Base-by-base conservation (phyloP, 331 rosid species). In the Quercus phellos region DNA sequence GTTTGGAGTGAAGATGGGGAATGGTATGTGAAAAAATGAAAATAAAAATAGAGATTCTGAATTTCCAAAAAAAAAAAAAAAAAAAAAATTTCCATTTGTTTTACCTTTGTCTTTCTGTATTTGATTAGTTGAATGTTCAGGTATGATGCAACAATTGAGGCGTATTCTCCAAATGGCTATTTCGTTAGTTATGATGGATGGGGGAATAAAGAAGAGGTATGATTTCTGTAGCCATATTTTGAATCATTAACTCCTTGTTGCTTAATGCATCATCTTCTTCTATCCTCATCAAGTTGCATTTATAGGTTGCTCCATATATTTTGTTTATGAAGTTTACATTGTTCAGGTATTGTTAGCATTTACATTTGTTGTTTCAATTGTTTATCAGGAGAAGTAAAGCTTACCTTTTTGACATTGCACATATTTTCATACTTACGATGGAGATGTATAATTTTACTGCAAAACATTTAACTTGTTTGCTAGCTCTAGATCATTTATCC, bases 161-260 rank as follows among this genome's bases (percentile, higher is more conserved):
- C 94, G 61, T 84, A 86, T 79, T 87, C 99, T 68, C 90, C 88
- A 30, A 90, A 87, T 84, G 99, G 99, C 58, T 94, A 89, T 85
- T 82, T 82, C 58, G 94, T 94, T 80, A 4, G 70, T 60, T 94
- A 90, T 85, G 94, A 89, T 53, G 88, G 26, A 69, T 94, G 99
- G 99, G 99, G 99, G 60, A 94, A 94, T 80, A 87, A 77, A 86
- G 99, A 94, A 90, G 99, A 94, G 99, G 99, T 94, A 86, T n/a
- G 70, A 67, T 68, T 55, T 81, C 42, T 75, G 38, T 64, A 74
- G 12, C 71, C 79, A 68, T 53, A 7, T 21, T 26, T 26, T 50
- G 8, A 53, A 32, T 42, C 35, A 68, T 46, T 56, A 4, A 16
- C 58, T 18, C 53, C 34, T 32, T 8, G 4, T 34, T 74, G n/a